Base-by-base conservation (phyloP, 2,329 filamentous ascomycete species). In the Basipetospora chlamydospora region DNA sequence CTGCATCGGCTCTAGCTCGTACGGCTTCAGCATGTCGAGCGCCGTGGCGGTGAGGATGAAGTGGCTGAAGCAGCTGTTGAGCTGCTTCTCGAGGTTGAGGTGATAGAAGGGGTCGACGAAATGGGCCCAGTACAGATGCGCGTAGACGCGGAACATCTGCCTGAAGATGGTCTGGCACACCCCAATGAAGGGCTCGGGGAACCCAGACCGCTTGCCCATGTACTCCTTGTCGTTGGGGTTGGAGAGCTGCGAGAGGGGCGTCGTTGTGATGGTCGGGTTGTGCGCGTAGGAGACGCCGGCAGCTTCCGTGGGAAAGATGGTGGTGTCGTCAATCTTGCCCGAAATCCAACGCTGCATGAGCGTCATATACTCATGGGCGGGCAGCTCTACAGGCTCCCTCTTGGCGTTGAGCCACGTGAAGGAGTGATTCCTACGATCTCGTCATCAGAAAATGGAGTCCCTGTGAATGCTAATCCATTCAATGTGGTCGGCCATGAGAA, bases 121-220 rank as follows among this genome's bases (percentile, higher is more conserved):
- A 59, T 98, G 90, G 39, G 87, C 84, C 72, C 93, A 95, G 66
- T 98, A 98, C 42, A 98, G 76, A 59, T 98, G 90, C 33, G 90
- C 80, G 53, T 98, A 98, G 47, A 95, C 88, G 41, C 90, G 82
- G 68, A 98, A 96, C 80, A 98, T 96, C 61, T 95, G 90, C 49
- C 87, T 81, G 64, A 95, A 88, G 50, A 95, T 90, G 45, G 80
- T 80, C 64, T 92, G 86, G 65, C 88, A 90, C 47, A 94, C 86
- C 42, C 80, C 75, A 48, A 88, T 69, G 57, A 95, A 96, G 46
- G 84, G 82, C 44, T 81, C 75, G 3, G 90, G 90, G 58, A 98
- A 98, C 4, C 88, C 88, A 42, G 83, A 90, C 32, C 82, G 74
- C 63, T 92, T 93, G 50, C 90, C 90, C 39, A 94, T 70, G 83